Percentiles rank a stretch among this genome's conserved stretches.
Conservation (phyloP, 2,329 filamentous ascomycete species). For the Claviceps sp. region DNA sequence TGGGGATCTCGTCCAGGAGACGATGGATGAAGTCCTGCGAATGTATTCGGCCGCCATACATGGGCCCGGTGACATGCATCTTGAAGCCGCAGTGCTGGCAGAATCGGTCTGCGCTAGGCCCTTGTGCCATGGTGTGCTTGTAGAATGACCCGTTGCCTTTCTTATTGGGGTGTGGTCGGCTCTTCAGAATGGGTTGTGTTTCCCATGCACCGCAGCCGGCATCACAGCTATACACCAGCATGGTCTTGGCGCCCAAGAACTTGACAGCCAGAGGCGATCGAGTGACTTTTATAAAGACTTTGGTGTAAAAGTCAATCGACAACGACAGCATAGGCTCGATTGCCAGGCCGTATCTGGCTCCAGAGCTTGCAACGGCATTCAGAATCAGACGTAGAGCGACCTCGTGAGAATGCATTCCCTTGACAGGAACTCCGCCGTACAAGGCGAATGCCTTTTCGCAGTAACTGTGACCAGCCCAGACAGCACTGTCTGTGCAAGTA, state of each 20-base stretch:
- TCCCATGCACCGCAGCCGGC: conserved; percentile 83
- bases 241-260: conserved; percentile 78
- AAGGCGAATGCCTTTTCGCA: conserved; percentile 85
- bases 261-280: conserved; percentile 79
- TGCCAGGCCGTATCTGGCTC: conserved; percentile 71
- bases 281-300: conserved; percentile 73
- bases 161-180: conserved; percentile 53
- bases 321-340: conserved; percentile 87
- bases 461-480: conserved; percentile 90
- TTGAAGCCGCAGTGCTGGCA: conserved; percentile 79
- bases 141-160: conserved; percentile 57
- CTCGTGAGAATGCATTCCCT: conserved; percentile 78
- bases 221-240: conserved; percentile 88
- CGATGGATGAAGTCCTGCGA: conserved; percentile 69
- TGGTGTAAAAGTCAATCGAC: conserved; percentile 90
- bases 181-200: conserved; percentile 64
- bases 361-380: conserved; percentile 65
- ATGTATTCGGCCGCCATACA: conserved; percentile 88
- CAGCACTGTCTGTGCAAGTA: conserved; percentile 90
- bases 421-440: conserved; percentile 83
- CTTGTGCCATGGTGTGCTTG: conserved; percentile 65
- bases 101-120: conserved; percentile 47
- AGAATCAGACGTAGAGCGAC: conserved; percentile 77
- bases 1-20: conserved; percentile 60
- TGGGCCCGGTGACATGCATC: conserved; percentile 81